Conservation (phyloP, 495 filamentous ascomycete species). For the Aspergillus carlsbadensis region DNA sequence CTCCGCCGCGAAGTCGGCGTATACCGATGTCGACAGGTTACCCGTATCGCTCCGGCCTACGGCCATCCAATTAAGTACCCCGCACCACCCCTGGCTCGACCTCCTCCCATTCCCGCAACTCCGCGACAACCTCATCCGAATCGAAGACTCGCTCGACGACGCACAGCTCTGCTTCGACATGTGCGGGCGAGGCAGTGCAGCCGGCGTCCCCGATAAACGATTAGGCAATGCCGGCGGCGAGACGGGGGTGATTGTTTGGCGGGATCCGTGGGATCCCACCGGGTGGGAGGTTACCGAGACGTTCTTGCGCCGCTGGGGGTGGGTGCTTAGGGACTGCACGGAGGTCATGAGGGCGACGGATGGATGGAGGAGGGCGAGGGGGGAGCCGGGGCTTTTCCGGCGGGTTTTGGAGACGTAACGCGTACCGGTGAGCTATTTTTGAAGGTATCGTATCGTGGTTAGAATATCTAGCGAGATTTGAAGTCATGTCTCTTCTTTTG, state of each 20-base stretch:
- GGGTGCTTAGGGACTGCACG: slow-evolving; percentile 1
- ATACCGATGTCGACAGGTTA: not conserved
- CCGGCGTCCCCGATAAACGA: not conserved
- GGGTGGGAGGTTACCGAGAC: slow-evolving; percentile 15
- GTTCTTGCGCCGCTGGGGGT: slow-evolving; percentile 2
- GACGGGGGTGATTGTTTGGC: slow-evolving; percentile 10
- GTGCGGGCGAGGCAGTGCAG: not conserved
- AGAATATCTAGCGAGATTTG: too few relatives aligned
- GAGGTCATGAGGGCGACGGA: not conserved
- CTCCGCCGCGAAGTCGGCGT: not conserved
- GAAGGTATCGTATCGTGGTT: too few relatives aligned
- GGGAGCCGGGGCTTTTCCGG: not conserved
- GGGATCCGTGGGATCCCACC: slow-evolving; percentile 6
- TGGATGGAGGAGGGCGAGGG: not conserved
- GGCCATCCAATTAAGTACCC: not conserved
- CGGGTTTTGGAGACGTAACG: too few relatives aligned
- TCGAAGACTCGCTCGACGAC: not conserved
- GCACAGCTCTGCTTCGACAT: not conserved
- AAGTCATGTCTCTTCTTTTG: too few relatives aligned
- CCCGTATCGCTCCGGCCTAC: slow-evolving; percentile 1
- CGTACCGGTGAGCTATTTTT: too few relatives aligned
- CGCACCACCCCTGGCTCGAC: slow-evolving; percentile 12
- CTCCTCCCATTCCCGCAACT: slow-evolving; percentile 3
- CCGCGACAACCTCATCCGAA: slow-evolving; percentile 9
- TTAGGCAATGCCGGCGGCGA: not conserved